A percentile compares a stretch with the other conserved stretches of the same genome.
Evolutionary conservation across 176 grass and related monocot genomes (phyloP).

Genomic region (Aegilops speltoides): DNA sequence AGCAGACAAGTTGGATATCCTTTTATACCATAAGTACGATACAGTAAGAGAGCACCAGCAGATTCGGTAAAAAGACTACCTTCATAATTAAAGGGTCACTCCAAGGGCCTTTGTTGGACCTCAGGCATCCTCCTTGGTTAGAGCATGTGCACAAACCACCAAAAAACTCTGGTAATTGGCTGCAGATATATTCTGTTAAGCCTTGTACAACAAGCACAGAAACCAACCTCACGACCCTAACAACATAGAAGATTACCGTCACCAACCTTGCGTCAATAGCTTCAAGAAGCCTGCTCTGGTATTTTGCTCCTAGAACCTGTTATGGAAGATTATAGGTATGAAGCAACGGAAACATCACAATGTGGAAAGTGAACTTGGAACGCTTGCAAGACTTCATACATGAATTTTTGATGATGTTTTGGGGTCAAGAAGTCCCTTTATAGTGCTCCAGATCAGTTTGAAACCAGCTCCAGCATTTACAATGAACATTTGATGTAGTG

Average conservation of each 20-base stretch:
- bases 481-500: conserved; percentile 97
- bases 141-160: conserved; percentile 84
- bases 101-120: conserved; percentile 97
- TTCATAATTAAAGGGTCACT: conserved; percentile 93
- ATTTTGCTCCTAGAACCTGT: conserved; percentile 93
- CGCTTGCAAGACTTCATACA: conserved; percentile 48
- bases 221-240: conserved; percentile 25
- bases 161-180: conserved; percentile 88
- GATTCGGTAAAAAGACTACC: conserved; percentile 35
- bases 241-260: conserved; percentile 22
- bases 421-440: conserved; percentile 95
- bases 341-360: conserved; percentile 27
- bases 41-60: not conserved
- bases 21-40: conserved; percentile 4
- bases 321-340: conserved; percentile 12
- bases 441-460: conserved; percentile 89
- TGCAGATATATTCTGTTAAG: conserved; percentile 48
- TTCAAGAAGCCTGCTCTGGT: conserved; percentile 91
- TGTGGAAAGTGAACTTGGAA: conserved; percentile 9
- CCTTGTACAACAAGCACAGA: conserved; percentile 5
- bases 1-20: conserved; percentile 3
- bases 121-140: conserved; percentile 76
- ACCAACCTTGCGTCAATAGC: conserved; percentile 84
- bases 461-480: conserved; percentile 98
- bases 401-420: conserved; percentile 99